phyloP scores from a whole-genome alignment of 441 rosid species.

The Melastoma candidum region DNA sequence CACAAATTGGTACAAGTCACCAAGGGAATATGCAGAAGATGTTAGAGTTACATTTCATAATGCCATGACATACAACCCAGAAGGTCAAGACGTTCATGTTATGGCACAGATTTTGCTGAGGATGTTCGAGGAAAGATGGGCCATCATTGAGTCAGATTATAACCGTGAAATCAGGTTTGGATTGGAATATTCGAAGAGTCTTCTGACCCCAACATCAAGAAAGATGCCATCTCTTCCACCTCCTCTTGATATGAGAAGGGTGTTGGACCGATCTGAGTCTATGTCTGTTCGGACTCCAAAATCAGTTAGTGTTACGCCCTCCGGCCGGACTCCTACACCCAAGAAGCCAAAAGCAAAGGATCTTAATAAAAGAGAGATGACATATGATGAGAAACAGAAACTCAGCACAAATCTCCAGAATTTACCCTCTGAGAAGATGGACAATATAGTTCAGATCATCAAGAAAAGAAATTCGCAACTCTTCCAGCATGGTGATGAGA shows the following conservation, averaged over 20 bases:
- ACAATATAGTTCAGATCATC: conserved; percentile 86
- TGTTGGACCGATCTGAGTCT: conserved; percentile 68
- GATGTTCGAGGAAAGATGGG: conserved; percentile 89
- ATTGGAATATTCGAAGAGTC: conserved; percentile 41
- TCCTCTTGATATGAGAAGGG: conserved; percentile 71
- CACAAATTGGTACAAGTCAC: conserved; percentile 81
- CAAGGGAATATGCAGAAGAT: conserved; percentile 93
- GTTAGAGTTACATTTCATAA: conserved; percentile 93
- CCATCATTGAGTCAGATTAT: conserved; percentile 65
- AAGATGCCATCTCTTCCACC: conserved; percentile 51
- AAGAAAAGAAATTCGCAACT: conserved; percentile 82
- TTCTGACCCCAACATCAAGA: conserved; percentile 53
- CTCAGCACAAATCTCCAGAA: conserved; percentile 84
- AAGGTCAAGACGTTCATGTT: conserved; percentile 88
- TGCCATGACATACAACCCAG: conserved; percentile 91
- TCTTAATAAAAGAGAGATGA: conserved; percentile 96
- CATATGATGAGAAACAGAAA: conserved; percentile 94
- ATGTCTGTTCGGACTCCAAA: conserved; percentile 32
- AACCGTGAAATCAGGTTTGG: conserved; percentile 57
- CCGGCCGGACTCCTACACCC: conserved; percentile 71
- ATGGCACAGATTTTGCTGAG: conserved; percentile 70
- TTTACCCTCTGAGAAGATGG: conserved; percentile 88
- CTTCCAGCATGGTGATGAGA: conserved; percentile 75
- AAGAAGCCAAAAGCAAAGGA: conserved; percentile 98
- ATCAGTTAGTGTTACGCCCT: conserved; percentile 57